Conservation (phyloP, 1,284 basidiomycete genomes). For the Marasmius tenuissimus region DNA sequence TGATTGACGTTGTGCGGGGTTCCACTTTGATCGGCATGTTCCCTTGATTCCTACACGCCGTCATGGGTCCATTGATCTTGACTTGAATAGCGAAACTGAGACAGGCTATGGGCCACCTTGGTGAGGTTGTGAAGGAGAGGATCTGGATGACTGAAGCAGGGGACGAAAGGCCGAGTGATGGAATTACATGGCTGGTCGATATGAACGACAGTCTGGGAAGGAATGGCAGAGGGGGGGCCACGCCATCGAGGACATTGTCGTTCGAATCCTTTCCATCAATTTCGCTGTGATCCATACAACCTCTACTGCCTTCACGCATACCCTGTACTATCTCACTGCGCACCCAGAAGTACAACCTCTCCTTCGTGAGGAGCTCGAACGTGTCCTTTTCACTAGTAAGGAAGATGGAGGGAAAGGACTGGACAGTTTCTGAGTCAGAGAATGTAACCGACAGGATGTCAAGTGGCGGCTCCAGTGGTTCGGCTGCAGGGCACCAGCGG, state of each 20-base stretch:
- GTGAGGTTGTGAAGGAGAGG: constrained; percentile 12
- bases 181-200: neutral
- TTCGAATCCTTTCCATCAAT: constrained; percentile 3
- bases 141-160: constrained; percentile 12
- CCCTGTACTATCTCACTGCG: constrained; percentile 40
- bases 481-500: too few species aligned
- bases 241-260: neutral
- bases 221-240: neutral
- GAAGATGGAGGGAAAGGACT: too few species aligned
- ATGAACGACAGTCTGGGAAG: neutral
- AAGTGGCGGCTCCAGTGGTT: too few species aligned
- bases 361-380: constrained; percentile 48
- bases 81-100: neutral
- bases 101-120: constrained; percentile 3
- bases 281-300: constrained; percentile 8
- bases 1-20: constrained; percentile 24
- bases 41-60: constrained; percentile 27
- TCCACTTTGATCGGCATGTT: constrained; percentile 25
- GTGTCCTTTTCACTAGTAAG: too few species aligned
- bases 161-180: constrained; percentile 12
- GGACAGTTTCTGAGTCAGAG: too few species aligned
- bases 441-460: too few species aligned
- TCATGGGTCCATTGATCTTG: constrained; percentile 12
- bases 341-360: constrained; percentile 38
- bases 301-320: constrained; percentile 9